A percentile compares a stretch with the other conserved stretches of the same genome.
phyloP scores from a whole-genome alignment of 139 green algal genomes.

The Pedinophyceae sp. region DNA sequence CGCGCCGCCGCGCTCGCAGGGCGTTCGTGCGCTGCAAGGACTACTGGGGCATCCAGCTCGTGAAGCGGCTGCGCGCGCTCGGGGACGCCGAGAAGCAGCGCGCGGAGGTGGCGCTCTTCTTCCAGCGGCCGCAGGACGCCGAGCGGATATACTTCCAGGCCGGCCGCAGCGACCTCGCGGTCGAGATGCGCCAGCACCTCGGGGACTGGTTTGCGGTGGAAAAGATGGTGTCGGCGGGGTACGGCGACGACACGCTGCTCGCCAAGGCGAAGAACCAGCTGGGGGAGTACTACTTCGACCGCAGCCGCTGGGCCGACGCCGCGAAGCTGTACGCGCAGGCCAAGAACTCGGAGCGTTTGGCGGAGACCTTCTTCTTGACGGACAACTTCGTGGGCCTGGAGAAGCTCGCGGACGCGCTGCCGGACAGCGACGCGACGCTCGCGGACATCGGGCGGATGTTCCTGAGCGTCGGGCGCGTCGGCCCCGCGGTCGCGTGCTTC shows the following conservation, averaged over 20 bases:
- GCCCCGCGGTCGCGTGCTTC: constrained; percentile 37
- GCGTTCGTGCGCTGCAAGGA: constrained; percentile 49
- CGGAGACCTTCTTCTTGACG: constrained; percentile 51
- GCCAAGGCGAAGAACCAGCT: constrained; percentile 49
- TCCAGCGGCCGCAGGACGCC: not conserved
- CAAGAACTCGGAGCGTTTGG: constrained; percentile 51
- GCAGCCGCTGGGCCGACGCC: constrained; percentile 56
- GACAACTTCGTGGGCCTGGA: constrained; percentile 46
- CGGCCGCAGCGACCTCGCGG: constrained; percentile 51
- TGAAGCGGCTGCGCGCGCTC: constrained; percentile 50
- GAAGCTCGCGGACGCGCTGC: constrained; percentile 40
- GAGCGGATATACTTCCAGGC: constrained; percentile 39
- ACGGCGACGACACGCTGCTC: constrained; percentile 38
- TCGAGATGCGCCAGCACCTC: constrained; percentile 52
- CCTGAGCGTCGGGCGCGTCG: constrained; percentile 50
- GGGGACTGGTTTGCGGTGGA: constrained; percentile 33
- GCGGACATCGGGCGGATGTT: constrained; percentile 42
- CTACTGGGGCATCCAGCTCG: constrained; percentile 49
- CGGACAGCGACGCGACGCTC: constrained; percentile 42
- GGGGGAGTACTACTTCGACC: constrained; percentile 59
- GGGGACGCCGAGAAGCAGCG: constrained; percentile 44
- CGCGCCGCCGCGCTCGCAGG: too few relatives aligned
- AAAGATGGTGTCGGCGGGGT: constrained; percentile 28
- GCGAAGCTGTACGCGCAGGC: constrained; percentile 50
- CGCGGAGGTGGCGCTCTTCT: constrained; percentile 45